Base-by-base conservation (phyloP, 2,329 filamentous ascomycete species). In the Fusarium sp. region DNA sequence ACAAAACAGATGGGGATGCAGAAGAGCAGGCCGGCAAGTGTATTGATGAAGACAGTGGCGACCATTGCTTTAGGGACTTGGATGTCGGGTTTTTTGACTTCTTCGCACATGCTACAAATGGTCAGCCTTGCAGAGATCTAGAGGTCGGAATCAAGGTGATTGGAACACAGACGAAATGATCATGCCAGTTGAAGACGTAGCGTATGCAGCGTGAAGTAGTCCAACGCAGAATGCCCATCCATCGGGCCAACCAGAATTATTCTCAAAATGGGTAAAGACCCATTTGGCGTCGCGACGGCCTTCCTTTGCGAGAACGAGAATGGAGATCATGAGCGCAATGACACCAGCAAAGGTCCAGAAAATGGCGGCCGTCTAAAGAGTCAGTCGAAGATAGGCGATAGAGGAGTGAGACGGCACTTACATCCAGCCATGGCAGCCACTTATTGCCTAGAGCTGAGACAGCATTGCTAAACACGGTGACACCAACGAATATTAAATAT, bases 121-220 rank as follows among this genome's bases (percentile, higher is more conserved):
- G 27, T 20, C 22, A n/a, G n/a, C 14, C 35, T 52, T 49, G 50
- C 29, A 31, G 29, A 31, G 29, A 5, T 31, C 29, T 31, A 31
- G 29, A 31, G 29, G 29, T 31, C 29, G 66, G 59, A 18, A 17
- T 15, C 10, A 10, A 5, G 9, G 4, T n/a, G 5, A n/a, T 31
- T 42, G 35, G 5, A 13, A 22, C 22, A 39, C 8, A 9, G 20
- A 91, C 89, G 90, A 92, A 79, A 94, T 91, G 65, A 94, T 91
- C 92, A 94, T 94, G 81, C 92, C 92, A 0, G 91, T 93, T 20
- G 91, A 92, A 7, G 91, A 93, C 18, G 91, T 93, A 49, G 90
- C 91, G 77, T 94, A 93, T 69, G 89, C 92, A 54, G 90, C 91
- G 75, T 93, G 91, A 25, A 93, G 84, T 33, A 94, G 85, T 78